Percentiles rank a stretch among this genome's conserved stretches.
Evolutionary conservation across 1,284 basidiomycete genomes (phyloP).

Genomic region (Ustilago esculenta): DNA sequence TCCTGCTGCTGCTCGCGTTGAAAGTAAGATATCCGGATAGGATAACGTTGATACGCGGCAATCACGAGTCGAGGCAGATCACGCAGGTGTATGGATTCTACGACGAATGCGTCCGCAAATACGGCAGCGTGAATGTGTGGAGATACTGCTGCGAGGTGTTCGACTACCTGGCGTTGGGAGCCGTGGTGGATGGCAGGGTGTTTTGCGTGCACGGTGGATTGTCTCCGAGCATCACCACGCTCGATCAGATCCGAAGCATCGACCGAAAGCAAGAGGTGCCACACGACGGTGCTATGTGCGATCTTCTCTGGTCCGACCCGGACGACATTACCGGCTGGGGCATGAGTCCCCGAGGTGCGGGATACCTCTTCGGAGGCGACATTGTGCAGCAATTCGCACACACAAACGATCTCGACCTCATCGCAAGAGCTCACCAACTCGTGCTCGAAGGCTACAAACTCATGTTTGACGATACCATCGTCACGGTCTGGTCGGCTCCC

Average conservation of each 20-base stretch:
- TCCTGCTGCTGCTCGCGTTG: slow-evolving; percentile 89
- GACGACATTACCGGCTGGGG: slow-evolving; percentile 77
- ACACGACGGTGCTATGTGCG: slow-evolving; percentile 99
- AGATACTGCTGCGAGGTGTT: slow-evolving; percentile 98
- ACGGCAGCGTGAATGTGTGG: slow-evolving; percentile 95
- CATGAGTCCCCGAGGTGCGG: slow-evolving; percentile 93
- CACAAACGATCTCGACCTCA: slow-evolving; percentile 90
- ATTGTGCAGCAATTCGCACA: slow-evolving; percentile 90
- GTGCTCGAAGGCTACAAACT: slow-evolving; percentile 97
- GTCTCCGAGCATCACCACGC: slow-evolving; percentile 69
- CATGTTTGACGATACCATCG: slow-evolving; percentile 95
- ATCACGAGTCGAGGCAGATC: slow-evolving; percentile 98
- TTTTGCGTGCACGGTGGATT: slow-evolving; percentile 93
- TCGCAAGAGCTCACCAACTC: slow-evolving; percentile 95
- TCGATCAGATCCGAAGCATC: slow-evolving; percentile 82
- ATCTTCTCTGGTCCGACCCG: slow-evolving; percentile 97
- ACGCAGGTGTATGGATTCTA: slow-evolving; percentile 97
- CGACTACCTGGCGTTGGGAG: slow-evolving; percentile 92
- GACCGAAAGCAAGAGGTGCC: slow-evolving; percentile 98
- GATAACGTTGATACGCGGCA: slow-evolving; percentile 95
- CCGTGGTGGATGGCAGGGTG: slow-evolving; percentile 93
- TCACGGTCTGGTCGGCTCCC: slow-evolving; percentile 98
- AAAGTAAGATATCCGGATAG: slow-evolving; percentile 98
- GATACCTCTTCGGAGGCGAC: slow-evolving; percentile 92
- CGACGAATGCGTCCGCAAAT: slow-evolving; percentile 97